Conservation (phyloP, 2,329 filamentous ascomycete species). For the Ophiostoma perfectum region DNA sequence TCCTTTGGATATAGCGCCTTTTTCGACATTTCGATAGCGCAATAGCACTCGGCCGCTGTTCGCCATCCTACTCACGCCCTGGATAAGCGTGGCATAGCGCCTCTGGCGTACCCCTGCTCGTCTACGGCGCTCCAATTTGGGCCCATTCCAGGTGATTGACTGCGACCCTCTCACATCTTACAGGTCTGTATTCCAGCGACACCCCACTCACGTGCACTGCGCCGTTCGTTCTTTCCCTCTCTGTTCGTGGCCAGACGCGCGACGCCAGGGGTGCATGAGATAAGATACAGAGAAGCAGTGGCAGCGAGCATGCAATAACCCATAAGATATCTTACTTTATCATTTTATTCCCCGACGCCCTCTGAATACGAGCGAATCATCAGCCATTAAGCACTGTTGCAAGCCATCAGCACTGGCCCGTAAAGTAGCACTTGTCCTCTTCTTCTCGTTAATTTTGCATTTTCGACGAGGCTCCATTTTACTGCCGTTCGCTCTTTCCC, state of each 20-base stretch:
- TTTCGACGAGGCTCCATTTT: not conserved
- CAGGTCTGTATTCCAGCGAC: not conserved
- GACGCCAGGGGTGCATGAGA: constrained; percentile 11
- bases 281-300: not conserved
- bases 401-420: not conserved
- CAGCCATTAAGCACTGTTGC: not conserved
- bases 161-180: no score
- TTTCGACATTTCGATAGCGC: not conserved
- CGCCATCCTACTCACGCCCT: not conserved
- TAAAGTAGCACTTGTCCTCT: not conserved
- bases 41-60: not conserved
- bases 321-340: not conserved
- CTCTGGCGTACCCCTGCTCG: no score
- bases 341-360: not conserved
- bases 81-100: no score
- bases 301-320: not conserved
- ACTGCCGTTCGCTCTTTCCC: constrained; percentile 5
- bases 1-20: not conserved
- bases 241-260: not conserved
- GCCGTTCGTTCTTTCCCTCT: constrained; percentile 15
- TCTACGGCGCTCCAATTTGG: not conserved
- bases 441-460: constrained; percentile 5
- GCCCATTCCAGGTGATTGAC: not conserved
- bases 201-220: constrained; percentile 8
- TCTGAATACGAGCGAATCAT: constrained; percentile 10